These are phyloP conservation scores for Nemania abortiva DNA, from an alignment of 2,329 filamentous ascomycete species.

Conservation along the genomic window DNA sequence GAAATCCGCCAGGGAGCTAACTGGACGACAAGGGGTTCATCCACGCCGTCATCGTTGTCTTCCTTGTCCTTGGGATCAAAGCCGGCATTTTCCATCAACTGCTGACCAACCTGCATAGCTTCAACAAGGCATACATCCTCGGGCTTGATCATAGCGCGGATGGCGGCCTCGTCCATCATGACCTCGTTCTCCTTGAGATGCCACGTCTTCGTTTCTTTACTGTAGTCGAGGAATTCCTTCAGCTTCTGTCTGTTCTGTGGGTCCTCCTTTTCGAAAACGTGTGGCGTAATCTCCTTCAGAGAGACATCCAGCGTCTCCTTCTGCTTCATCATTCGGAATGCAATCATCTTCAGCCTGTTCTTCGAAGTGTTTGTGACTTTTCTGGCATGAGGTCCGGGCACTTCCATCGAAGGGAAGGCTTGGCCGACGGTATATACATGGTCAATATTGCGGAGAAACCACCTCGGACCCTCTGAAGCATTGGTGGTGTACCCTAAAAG, in stretches of 20 bases:
- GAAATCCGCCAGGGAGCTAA: conserved; percentile 97
- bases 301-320: conserved; percentile 76
- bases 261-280: conserved; percentile 92
- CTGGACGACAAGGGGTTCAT: conserved; percentile 84
- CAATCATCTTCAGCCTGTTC: conserved; percentile 95
- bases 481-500: conserved; percentile 86
- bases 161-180: conserved; percentile 81
- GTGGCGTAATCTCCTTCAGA: conserved; percentile 87
- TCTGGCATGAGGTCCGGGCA: conserved; percentile 91
- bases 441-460: conserved; percentile 89
- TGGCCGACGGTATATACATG: conserved; percentile 93
- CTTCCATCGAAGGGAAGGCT: conserved; percentile 89
- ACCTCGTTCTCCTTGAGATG: conserved; percentile 78
- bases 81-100: conserved; percentile 90
- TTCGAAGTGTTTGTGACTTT: conserved; percentile 98
- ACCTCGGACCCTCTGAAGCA: conserved; percentile 79
- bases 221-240: conserved; percentile 94
- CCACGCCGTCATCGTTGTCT: conserved; percentile 72
- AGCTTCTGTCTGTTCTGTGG: conserved; percentile 97
- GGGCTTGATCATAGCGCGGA: conserved; percentile 90
- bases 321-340: conserved; percentile 87
- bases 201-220: conserved; percentile 91
- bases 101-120: conserved; percentile 94
- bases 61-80: conserved; percentile 79
- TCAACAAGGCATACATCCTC: conserved; percentile 96